Conservation (phyloP, 129 eudicot species). For the Helichrysum umbraculigerum region DNA sequence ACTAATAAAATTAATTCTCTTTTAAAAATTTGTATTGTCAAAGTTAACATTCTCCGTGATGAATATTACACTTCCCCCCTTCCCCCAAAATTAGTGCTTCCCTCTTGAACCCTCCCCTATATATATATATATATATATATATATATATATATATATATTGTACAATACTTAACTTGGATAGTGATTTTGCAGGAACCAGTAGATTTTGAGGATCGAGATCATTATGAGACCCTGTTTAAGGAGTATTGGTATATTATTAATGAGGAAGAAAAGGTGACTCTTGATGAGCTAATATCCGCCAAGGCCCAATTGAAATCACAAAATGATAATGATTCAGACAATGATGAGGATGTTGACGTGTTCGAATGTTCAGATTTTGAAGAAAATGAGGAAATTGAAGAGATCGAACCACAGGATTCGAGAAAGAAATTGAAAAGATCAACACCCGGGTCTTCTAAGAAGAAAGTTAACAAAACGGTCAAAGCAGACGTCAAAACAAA, state of each 20-base stretch:
- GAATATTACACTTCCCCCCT: no score
- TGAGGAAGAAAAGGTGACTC: constrained; percentile 51
- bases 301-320: constrained; percentile 30
- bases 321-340: constrained; percentile 42
- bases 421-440: constrained; percentile 33
- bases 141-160: no score
- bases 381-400: constrained; percentile 29
- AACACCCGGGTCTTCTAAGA: constrained; percentile 27
- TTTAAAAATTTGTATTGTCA: no score
- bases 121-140: no score
- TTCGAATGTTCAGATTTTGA: constrained; percentile 31
- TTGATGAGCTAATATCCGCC: constrained; percentile 43
- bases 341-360: constrained; percentile 40
- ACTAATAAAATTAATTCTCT: no score
- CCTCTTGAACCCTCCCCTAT: no score
- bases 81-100: no score
- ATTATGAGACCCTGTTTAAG: constrained; percentile 75
- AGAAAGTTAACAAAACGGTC: constrained; percentile 19
- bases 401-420: constrained; percentile 24
- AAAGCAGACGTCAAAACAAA: constrained; percentile 15
- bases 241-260: constrained; percentile 73
- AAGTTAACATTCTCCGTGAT: no score
- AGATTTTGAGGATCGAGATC: constrained; percentile 60
- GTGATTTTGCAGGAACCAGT: constrained; percentile 55
- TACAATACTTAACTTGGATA: not conserved